Conservation (phyloP, 176 grass and related monocot species). For the Hordeum marinum region DNA sequence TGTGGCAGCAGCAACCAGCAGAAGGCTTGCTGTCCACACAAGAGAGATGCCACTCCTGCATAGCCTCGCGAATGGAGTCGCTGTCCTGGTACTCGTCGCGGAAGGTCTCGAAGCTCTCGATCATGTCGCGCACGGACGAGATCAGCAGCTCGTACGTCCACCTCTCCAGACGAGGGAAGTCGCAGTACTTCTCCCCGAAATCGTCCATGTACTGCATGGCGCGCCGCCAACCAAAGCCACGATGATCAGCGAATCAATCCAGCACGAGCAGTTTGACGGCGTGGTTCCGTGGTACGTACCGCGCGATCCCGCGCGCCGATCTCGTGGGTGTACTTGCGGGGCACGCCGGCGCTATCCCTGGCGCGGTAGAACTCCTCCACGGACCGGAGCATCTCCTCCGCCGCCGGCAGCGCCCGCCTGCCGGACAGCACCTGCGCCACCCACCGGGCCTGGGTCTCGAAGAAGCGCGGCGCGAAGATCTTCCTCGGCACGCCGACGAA, state of each 20-base stretch:
- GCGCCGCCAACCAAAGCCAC: too few relatives aligned
- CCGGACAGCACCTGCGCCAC: slow-evolving; percentile 42
- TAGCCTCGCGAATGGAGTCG: too few relatives aligned
- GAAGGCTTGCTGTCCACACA: too few relatives aligned
- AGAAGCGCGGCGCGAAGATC: neutral
- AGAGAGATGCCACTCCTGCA: neutral
- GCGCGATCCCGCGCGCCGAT: neutral
- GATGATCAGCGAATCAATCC: too few relatives aligned
- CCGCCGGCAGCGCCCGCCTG: neutral
- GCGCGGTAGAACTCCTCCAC: neutral
- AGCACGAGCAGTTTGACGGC: too few relatives aligned
- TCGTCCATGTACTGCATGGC: neutral
- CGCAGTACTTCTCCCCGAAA: slow-evolving; percentile 7
- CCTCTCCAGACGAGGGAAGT: neutral
- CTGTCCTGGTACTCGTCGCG: neutral
- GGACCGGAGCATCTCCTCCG: slow-evolving; percentile 24
- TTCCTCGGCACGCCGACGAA: neutral
- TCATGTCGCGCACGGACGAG: neutral
- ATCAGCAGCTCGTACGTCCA: neutral
- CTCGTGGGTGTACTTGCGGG: neutral
- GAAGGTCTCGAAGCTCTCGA: neutral
- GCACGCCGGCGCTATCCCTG: slow-evolving; percentile 11
- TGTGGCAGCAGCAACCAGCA: too few relatives aligned
- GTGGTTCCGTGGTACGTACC: too few relatives aligned
- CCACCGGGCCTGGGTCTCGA: slow-evolving; percentile 35